Evolutionary conservation across 495 filamentous ascomycete genomes (phyloP), one percentile per base, ranked within the genome.

Genomic region (Aspergillus sparsus): DNA sequence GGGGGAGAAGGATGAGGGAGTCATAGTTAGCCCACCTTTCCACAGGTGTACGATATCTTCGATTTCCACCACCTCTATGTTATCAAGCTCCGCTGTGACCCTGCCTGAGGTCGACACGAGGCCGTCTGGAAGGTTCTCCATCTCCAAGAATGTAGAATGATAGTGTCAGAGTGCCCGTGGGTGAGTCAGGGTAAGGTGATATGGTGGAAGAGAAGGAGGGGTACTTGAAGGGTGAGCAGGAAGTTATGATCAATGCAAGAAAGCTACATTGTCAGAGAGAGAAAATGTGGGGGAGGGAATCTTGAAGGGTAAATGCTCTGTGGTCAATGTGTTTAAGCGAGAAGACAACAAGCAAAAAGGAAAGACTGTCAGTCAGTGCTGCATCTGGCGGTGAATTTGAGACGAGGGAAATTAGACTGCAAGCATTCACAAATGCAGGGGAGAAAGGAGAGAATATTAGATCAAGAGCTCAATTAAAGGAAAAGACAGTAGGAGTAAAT

Each of bases 61-160:
- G 36, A 76, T 57, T n/a, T 72, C 68, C 9, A 75, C 64, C 6
- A 41, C 42, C 39, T 74, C 69, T 27, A 73, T 47, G 27, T 62
- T 64, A 31, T 73, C 68, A 27, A 74, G 69, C 31, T 68, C 62
- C 9, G 65, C 66, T 8, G 68, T 46, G 9, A 77, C 64, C 18
- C 55, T 64, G 10, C 64, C 66, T 2, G 73, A 73, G 11, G 74
- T 76, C 6, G 71, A 74, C 47, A 83, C 66, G 62, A 83, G 63
- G 75, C 86, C 63, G 81, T 78, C 53, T 67, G 88, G 57, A 49
- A 86, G 58, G 60, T 77, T 61, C 78, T 84, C 72, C 74, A 76
- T 76, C 34, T 7, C 31, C 15, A 57, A 15, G 33, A 49, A 35
- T 32, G 9, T 6, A 12, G 47, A 27, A 10, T 58, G 16, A 41